Base-by-base conservation (phyloP, 495 filamentous ascomycete genomes). In the Neurospora sp. region DNA sequence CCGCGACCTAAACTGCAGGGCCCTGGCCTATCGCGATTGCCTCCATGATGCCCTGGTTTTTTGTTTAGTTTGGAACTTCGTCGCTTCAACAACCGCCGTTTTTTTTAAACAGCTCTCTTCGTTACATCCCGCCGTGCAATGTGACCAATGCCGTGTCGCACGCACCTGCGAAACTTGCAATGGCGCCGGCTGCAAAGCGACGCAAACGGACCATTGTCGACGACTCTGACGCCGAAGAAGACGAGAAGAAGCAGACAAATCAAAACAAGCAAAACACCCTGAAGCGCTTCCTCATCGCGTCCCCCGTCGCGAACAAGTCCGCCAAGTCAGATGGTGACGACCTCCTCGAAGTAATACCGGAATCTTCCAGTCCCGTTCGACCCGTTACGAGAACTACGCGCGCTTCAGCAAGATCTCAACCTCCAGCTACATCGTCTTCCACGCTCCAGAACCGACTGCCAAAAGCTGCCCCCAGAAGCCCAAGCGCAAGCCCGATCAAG, bases 161-260 rank as follows among this genome's bases (percentile, higher is more conserved):
- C 31, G 39, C 39, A 45, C 16, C 53, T 65, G 35, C 69, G 44
- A 68, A 70, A 75, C 61, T 78, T 79, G 79, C 77, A 74, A 87
- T 88, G 86, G 83, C 85, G 77, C 85, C 86, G 76, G 83, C 86
- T 73, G 80, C 85, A 73, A 88, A 87, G 82, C 86, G 87, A 73
- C 83, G 82, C 74, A 87, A 82, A 78, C 83, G 82, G 72, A 83
- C 81, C 78, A 77, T 83, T 70, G 71, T 83, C 71, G 78, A 81
- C 76, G 78, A 83, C 72, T 71, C 81, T 70, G 76, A 81, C 40
- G 77, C 78, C 41, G 75, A 61, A 37, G 77, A 45, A 69, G 79
- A 81, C 71, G 78, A 79, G 71, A 75, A 76, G 37, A 31, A 74
- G 35, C 53, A 65, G 53, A 65, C 53, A 14, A 76, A 73, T n/a